phyloP scores from a whole-genome alignment of 768 basidiomycete species.

The Lyophyllum semitale region DNA sequence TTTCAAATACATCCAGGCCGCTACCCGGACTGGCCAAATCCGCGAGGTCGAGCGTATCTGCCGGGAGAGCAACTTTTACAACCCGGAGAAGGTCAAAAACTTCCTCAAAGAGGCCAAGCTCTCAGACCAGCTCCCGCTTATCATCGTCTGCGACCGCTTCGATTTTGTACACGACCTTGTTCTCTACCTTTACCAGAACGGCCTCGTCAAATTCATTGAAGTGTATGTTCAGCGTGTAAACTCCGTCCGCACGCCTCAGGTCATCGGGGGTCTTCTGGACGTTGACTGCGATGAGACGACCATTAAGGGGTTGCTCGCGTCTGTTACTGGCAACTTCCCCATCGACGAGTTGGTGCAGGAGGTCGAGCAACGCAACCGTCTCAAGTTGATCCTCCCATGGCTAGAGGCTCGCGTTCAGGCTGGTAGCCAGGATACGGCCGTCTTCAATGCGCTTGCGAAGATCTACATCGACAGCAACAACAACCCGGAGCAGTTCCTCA shows the following conservation, averaged over 20 bases:
- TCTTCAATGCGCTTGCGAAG: conserved; percentile 98
- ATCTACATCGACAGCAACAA: conserved; percentile 99
- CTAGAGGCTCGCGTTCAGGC: conserved; percentile 89
- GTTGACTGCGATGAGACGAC: conserved; percentile 97
- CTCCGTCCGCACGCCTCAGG: conserved; percentile 95
- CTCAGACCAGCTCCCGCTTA: conserved; percentile 93
- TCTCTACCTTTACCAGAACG: conserved; percentile 97
- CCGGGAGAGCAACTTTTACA: conserved; percentile 95
- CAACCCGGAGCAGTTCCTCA: conserved; percentile 96
- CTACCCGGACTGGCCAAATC: conserved; percentile 96
- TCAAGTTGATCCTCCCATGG: conserved; percentile 98
- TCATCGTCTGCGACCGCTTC: conserved; percentile 99
- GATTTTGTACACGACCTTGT: conserved; percentile 99
- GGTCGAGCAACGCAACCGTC: conserved; percentile 92
- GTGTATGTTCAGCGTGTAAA: conserved; percentile 99
- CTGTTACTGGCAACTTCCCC: conserved; percentile 95
- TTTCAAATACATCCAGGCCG: conserved; percentile 99
- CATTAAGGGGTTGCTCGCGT: conserved; percentile 92
- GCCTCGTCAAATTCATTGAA: conserved; percentile 95
- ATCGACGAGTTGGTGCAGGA: conserved; percentile 98
- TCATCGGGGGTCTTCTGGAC: conserved; percentile 93
- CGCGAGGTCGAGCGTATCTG: conserved; percentile 99
- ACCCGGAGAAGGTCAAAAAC: conserved; percentile 99
- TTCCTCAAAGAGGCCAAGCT: conserved; percentile 99
- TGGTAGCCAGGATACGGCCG: conserved; percentile 91